Base-by-base conservation (phyloP, 225 moss, liverwort and hornwort genomes). In the Takakia lepidozioides region DNA sequence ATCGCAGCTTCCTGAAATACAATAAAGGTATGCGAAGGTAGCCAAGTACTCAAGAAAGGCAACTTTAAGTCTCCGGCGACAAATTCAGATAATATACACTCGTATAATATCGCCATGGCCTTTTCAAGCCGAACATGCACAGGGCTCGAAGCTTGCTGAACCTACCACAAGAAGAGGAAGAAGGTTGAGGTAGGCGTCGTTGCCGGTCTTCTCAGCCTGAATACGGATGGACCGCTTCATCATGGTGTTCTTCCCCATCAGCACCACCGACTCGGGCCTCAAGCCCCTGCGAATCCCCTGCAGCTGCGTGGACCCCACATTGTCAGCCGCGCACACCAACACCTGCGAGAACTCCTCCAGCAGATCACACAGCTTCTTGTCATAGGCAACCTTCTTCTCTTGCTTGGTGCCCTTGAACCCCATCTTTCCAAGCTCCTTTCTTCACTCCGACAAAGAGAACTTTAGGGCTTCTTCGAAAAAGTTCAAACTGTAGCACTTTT, bases 221-320 rank as follows among this genome's bases (percentile, higher is more conserved):
- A 90, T 59, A 2, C 82, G 76, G 5, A 98, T 98, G 4, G 95
- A 80, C 0, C 95, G 67, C 77, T 90, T 98, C 90, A 98, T 98
- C 95, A 90, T 90, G 13, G 95, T 98, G 43, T 98, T 98, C 67
- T 98, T 98, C 0, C 90, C 95, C 95, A 98, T 90, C 4, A 98
- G 74, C 17, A 95, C 84, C 10, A 75, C 37, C 5, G 90, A 95
- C 11, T 98, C 95, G 0, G 95, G 95, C 59, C 95, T 58, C 58
- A 98, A 46, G 36, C 90, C 95, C 59, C 76, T 49, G 4, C 90
- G 74, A 25, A 98, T 98, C 0, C 80, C 86, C 75, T 98, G 95
- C 11, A 90, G 49, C 60, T 98, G 95, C 19, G 59, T 83, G 1
- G 95, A 98, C 1, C 95, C 95, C 0, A 98, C 95, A 87, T 98